These are phyloP conservation scores for Cupressus sempervirens DNA, from an alignment of 75 land plant species.

Conservation along the genomic window DNA sequence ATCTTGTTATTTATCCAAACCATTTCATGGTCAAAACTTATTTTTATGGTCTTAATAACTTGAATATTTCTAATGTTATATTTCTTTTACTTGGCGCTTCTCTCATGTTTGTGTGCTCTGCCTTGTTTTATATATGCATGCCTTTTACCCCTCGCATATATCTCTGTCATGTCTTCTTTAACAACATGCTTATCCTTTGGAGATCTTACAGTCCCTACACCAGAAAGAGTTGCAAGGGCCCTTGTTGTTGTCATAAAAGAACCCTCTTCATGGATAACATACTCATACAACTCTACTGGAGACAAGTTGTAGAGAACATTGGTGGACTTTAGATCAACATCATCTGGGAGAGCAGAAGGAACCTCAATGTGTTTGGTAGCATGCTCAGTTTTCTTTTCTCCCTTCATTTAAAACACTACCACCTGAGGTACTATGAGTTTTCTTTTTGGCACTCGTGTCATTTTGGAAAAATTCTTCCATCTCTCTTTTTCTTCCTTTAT, in stretches of 20 bases:
- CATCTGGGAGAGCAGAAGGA: constrained; percentile 1
- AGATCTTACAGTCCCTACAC: constrained; percentile 50
- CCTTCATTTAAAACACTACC: too few species aligned
- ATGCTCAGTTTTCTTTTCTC: too few species aligned
- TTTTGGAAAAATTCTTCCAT: constrained; percentile 73
- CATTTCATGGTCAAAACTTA: too few species aligned
- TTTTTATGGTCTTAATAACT: too few species aligned
- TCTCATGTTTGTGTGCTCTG: too few species aligned
- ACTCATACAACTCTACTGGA: constrained; percentile 54
- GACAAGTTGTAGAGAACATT: constrained; percentile 45
- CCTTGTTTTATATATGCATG: too few species aligned
- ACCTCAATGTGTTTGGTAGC: constrained; percentile 14
- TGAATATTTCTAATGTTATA: too few species aligned
- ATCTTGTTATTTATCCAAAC: too few species aligned
- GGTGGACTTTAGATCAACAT: constrained; percentile 34
- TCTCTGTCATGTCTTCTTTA: constrained; percentile 30
- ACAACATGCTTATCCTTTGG: constrained; percentile 58
- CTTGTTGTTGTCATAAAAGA: constrained; percentile 44
- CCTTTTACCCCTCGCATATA: too few species aligned
- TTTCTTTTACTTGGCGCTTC: too few species aligned
- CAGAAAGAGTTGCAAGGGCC: constrained; percentile 54
- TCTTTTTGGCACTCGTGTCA: too few species aligned
- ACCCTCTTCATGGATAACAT: constrained; percentile 46
- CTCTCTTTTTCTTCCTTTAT: constrained; percentile 63
- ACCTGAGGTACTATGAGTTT: too few species aligned